These are phyloP conservation scores for Hypomontagnella monticulosa DNA, from an alignment of 495 filamentous ascomycete genomes.

Conservation along the genomic window DNA sequence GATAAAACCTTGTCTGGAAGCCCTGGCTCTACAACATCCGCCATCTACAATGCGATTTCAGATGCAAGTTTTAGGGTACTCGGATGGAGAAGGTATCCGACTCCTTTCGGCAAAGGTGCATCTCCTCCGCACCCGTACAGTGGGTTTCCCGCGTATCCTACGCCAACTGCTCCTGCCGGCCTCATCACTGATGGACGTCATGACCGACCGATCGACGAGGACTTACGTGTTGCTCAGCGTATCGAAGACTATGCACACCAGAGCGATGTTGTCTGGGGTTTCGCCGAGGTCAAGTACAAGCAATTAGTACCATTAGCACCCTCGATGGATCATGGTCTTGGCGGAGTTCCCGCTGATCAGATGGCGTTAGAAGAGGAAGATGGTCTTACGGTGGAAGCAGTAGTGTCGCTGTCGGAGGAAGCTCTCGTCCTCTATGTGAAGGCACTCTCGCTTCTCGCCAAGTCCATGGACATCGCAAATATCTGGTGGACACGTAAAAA, in stretches of 20 bases:
- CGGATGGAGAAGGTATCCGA: slow-evolving; percentile 75
- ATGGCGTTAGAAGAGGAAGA: slow-evolving; percentile 66
- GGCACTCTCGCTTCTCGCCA: slow-evolving; percentile 84
- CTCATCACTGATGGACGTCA: slow-evolving; percentile 74
- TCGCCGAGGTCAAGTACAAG: slow-evolving; percentile 98
- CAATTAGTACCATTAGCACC: slow-evolving; percentile 90
- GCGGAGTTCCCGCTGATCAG: slow-evolving; percentile 61
- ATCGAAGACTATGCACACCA: slow-evolving; percentile 92
- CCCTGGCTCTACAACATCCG: slow-evolving; percentile 82
- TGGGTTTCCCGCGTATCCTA: slow-evolving; percentile 85
- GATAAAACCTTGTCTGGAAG: slow-evolving; percentile 81
- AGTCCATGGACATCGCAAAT: slow-evolving; percentile 96
- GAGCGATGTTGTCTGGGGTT: slow-evolving; percentile 94
- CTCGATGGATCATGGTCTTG: slow-evolving; percentile 74
- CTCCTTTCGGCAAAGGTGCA: slow-evolving; percentile 70
- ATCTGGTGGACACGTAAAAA: slow-evolving; percentile 88
- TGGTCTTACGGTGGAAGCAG: slow-evolving; percentile 82
- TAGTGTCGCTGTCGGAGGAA: slow-evolving; percentile 90
- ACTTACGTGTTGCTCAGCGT: slow-evolving; percentile 75
- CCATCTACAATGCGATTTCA: slow-evolving; percentile 92
- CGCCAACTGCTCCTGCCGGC: slow-evolving; percentile 61
- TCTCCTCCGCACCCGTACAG: slow-evolving; percentile 83
- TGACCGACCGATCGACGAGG: slow-evolving; percentile 75
- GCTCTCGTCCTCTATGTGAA: slow-evolving; percentile 97
- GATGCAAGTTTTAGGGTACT: slow-evolving; percentile 90